Evolutionary conservation across 768 basidiomycete genomes (phyloP), one percentile per base, ranked within the genome.

Genomic region (Paxillus involutus): DNA sequence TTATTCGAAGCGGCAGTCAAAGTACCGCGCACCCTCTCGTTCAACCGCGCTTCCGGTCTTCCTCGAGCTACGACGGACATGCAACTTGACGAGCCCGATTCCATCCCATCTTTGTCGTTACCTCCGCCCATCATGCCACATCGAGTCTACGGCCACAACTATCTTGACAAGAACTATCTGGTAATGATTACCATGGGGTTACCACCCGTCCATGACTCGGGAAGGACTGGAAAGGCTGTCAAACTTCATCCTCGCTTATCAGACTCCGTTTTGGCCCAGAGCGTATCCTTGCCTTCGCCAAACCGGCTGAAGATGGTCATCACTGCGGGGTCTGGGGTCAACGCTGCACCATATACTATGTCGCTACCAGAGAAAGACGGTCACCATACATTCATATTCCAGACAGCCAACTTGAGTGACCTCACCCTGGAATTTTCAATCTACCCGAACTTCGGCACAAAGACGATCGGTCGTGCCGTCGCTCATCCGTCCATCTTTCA

Each of bases 121-220:
- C 97, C 97, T 2, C 97, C 97, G 1, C 97, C 97, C 2, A 98
- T 98, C 67, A 96, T 99, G 83, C 94, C 97, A 29, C 93, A 98
- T 67, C 85, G 94, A 49, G 90, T 96, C 32, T 99, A 99, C 68
- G 96, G 96, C 7, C 96, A 99, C 74, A 96, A 92, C 65, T 94
- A 91, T 71, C 80, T 99, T 48, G 93, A 96, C 71, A 87, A 84
- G 63, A 85, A 85, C 46, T 85, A 85, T 63, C 77, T 98, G 33
- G 84, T 98, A 6, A 91, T 96, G 63, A 79, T 99, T 43, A 84
- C 88, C 0, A 83, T 98, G 42, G 94, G 93, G 2, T 44, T 57
- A n/a, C 59, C 61, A 19, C 82, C 84, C 56, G 71, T 73, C 1
- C 62, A 71, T 16, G 70, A 65, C 37, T 49, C 63, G 13, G 58